Evolutionary conservation across 306 rosid genomes (phyloP), one percentile per base, ranked within the genome.

Genomic region (Cyclanthera cordifolia): DNA sequence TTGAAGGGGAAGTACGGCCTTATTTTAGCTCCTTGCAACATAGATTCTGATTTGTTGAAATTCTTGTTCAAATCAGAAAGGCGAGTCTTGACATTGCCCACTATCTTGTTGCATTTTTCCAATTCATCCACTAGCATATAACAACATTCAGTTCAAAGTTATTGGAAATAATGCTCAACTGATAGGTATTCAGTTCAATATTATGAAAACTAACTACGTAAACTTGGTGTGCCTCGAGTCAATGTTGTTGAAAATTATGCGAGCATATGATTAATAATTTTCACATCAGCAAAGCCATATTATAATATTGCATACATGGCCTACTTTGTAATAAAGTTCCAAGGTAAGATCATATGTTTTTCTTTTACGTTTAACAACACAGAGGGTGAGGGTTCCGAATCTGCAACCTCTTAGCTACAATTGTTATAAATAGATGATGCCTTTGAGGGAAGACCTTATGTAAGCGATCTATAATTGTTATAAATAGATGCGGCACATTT

Each of bases 61-160:
- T 59, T 71, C 45, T 57, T 78, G 63, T 80, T 75, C 0, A 65
- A 67, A 12, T 21, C 39, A 59, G 75, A 27, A 48, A 69, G 66
- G 56, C 75, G 86, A 77, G 80, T 84, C 67, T 74, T 85, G 73
- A 73, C 69, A 77, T 82, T 81, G 64, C 99, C 97, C 10, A 94
- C 90, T 39, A 90, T 82, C 92, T 87, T 94, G 85, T 86, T 94
- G 84, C 99, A 94, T 81, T 84, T 85, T 72, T 90, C 97, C 90
- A 94, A 70, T 61, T 94, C 99, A 84, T 94, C 99, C 78, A 94
- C 99, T 94, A 82, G 80, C 69, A 75, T 74, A 82, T 19, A 63
- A 48, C 15, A 63, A 46, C 53, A 49, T 68, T 17, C 71, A 28
- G 21, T 49, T 32, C 20, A 2, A 49, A 68, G 47, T 70, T 23